Base-by-base conservation (phyloP, 164 flowering plant species). In the Dillenia turbinata region DNA sequence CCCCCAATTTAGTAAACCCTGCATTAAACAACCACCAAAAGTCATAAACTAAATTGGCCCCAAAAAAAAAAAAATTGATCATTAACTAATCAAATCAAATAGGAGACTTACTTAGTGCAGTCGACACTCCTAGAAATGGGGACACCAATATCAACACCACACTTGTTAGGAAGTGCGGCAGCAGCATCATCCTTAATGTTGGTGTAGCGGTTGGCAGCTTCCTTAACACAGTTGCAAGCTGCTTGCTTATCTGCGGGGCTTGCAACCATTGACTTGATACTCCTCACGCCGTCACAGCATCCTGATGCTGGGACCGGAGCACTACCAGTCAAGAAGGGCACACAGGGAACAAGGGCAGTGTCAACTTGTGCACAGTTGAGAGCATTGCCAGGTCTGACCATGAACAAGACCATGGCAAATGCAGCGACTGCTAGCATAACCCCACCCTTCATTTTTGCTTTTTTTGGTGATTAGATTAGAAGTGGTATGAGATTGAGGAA, bases 181-280 rank as follows among this genome's bases (percentile, higher is more conserved):
- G 67, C 65, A 7, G 66, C 68, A n/a, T 46, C 68, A 16, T 63
- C 69, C 47, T 64, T 66, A n/a, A 72, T 14, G 54, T 56, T 60
- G 10, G 49, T 12, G 44, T 22, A 52, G 26, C 17, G 24, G 26
- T 52, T 14, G 7, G 69, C 71, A 2, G 69, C 67, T 9, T 49
- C 44, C 57, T 72, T 69, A n/a, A 67, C 8, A 47, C 74, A 76
- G 43, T 43, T 52, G 66, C 79, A 76, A 7, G 63, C 67, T 3
- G 45, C 55, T 26, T 48, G 60, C 66, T 46, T 61, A 40, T 70
- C 72, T 0, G 22, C 56, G 4, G 55, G 49, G 10, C 57, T 62
- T 17, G 16, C 15, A 4, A 65, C 46, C 59, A 59, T 12, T 9
- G 46, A 62, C 56, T 62, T 65, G 1, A 75, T 47, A 15, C 49